Evolutionary conservation across 495 filamentous ascomycete genomes (phyloP), one percentile per base, ranked within the genome.

Genomic region (Penicillium malachiteum): DNA sequence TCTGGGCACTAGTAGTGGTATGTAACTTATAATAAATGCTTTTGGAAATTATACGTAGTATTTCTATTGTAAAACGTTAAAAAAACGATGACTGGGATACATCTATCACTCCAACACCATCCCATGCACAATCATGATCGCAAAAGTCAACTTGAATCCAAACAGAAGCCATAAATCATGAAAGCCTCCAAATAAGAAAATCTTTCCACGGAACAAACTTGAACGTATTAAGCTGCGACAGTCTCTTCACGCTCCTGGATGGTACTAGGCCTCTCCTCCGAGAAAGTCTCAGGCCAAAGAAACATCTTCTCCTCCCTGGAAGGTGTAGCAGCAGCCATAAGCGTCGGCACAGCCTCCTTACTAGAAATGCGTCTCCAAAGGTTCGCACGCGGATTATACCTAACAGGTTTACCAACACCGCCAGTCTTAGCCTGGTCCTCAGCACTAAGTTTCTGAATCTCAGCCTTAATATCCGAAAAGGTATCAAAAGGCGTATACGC

Each of bases 331-430:
- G 77, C 76, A 44, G 80, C 77, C 49, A 86, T 72, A 50, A 79
- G 81, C 26, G 76, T 66, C 0, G 84, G 84, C 31, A 87, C 78
- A 26, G 77, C 73, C 54, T 80, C 77, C 74, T 79, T 78, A 66
- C 83, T 86, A 17, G 78, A 81, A 35, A 84, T 78, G 9, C 86
- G 75, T 39, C 87, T 72, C 87, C 87, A 89, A 70, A 89, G 72
- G 65, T 88, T 88, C 8, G 86, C 86, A 8, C 86, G 74, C 10
- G 87, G 87, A 65, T 89, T 90, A 67, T 87, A 89, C 54, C 79
- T 71, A 7, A 74, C 78, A 8, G 85, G 86, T 48, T 78, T 76
- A 30, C 87, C 87, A 39, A 75, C 69, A 50, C 87, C 87, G 38
- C 78, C 74, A 0, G 86, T 90, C 77, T 86, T 82, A 64, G 79